phyloP scores from a whole-genome alignment of 345 rosid genomes.

The Citrus maxima region DNA sequence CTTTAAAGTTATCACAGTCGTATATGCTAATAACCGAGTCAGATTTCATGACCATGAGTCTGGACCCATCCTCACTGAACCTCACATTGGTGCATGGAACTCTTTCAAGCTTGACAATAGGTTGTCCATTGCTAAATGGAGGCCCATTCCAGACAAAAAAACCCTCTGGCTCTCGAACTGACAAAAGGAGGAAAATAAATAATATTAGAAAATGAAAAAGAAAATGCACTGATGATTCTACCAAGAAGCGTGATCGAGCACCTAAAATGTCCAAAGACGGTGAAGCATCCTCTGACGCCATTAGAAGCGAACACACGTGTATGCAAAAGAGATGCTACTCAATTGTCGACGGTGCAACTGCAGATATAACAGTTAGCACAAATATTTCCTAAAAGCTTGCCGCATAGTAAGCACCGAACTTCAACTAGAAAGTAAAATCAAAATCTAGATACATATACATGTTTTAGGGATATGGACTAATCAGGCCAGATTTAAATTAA shows the following conservation, averaged over 20 bases:
- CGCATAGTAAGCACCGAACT: no score
- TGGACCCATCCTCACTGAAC: conserved; percentile 78
- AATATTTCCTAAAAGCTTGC: no score
- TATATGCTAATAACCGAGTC: conserved; percentile 53
- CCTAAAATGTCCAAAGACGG: conserved; percentile 79
- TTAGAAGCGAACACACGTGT: neutral
- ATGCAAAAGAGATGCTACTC: neutral
- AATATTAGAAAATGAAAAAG: neutral
- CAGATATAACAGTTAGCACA: neutral
- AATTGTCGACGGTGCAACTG: neutral
- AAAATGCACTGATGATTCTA: neutral
- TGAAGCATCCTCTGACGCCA: conserved; percentile 39
- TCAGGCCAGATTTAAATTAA: neutral
- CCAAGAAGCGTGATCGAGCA: conserved; percentile 20
- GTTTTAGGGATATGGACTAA: neutral
- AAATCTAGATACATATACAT: neutral
- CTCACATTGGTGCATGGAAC: conserved; percentile 56
- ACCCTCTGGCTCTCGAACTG: conserved; percentile 80
- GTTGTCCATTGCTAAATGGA: conserved; percentile 62
- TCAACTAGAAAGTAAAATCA: neutral
- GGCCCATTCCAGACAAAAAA: conserved; percentile 84
- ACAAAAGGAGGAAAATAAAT: neutral
- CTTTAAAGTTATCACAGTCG: conserved; percentile 53
- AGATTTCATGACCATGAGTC: conserved; percentile 58
- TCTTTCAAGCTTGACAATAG: conserved; percentile 53